Base-by-base conservation (phyloP, 2,329 filamentous ascomycete species). In the Xylariomycetidae sp. region DNA sequence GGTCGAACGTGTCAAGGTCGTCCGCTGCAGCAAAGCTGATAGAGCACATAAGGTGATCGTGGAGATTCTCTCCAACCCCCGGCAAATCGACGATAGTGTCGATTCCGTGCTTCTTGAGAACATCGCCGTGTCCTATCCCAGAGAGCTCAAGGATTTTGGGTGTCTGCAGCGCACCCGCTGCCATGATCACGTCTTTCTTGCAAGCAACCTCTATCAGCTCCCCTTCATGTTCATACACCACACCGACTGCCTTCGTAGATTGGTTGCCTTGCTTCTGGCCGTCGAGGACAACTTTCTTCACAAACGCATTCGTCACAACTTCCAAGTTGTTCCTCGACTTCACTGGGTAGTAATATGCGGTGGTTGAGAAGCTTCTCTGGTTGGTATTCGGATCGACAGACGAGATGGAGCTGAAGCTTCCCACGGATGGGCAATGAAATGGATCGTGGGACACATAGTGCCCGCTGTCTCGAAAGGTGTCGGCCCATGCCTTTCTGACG, bases 101-200 rank as follows among this genome's bases (percentile, higher is more conserved):
- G 27, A 32, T 18, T 35, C 34, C 8, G 24, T 39, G 29, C 3
- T n/a, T 6, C 2, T 31, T 15, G 0, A 51, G 40, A 1, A 44
- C 2, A 2, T 30, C 19, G 6, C 13, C 16, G 12, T 38, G 29
- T 3, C 49, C 49, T 4, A 52, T 32, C 6, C 64, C 63, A 7
- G 61, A 65, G 1, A 61, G 47, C 37, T 66, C 58, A 0, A 68
- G 50, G 0, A 68, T 30, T 19, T 61, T 44, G 4, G 44, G 44
- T 1, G 38, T 34, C 10, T 44, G 34, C 1, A 49, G 18, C 13
- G 32, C 42, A 8, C 44, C 46, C 1, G 42, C 46, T 12, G 40
- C 32, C 10, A 47, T n/a, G 25, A 48, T 42, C 4, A 48, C 39
- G 22, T 48, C 45, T 13, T 43, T 46, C 10, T 10, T 15, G 10